Evolutionary conservation across 352 stramenopile genomes (phyloP).

Genomic region (Pythium scleroteichum): DNA sequence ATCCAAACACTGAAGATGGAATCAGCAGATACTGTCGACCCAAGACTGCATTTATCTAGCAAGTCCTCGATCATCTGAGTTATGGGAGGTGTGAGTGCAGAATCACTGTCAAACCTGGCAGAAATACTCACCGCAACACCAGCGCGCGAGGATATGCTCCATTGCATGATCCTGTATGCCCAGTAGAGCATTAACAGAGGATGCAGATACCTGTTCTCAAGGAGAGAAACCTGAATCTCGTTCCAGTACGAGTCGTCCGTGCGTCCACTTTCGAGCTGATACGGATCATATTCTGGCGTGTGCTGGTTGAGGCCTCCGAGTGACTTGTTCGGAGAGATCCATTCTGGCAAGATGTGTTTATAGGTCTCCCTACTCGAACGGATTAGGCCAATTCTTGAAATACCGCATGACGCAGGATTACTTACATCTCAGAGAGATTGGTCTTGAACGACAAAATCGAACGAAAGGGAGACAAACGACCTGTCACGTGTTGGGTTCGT

Average conservation of each 20-base stretch:
- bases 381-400: too few species aligned
- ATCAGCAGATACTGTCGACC: conserved; percentile 51
- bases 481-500: conserved; percentile 7
- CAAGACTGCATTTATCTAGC: conserved; percentile 56
- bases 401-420: not conserved
- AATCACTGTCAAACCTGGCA: too few species aligned
- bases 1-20: conserved; percentile 60
- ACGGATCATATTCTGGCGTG: conserved; percentile 44
- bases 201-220: conserved; percentile 62
- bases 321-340: conserved; percentile 15
- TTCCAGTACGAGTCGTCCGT: conserved; percentile 82
- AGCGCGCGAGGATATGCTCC: conserved; percentile 58
- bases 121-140: conserved; percentile 48
- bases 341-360: conserved; percentile 12
- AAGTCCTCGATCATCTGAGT: conserved; percentile 65
- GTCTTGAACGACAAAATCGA: conserved; percentile 22
- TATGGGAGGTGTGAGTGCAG: too few species aligned
- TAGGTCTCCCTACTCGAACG: conserved; percentile 13
- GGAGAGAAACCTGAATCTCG: conserved; percentile 68
- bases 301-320: not conserved
- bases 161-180: conserved; percentile 66
- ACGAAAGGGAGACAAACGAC: conserved; percentile 7
- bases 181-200: conserved; percentile 67
- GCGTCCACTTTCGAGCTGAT: conserved; percentile 66
- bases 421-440: conserved; percentile 19